phyloP scores from a whole-genome alignment of 2,329 filamentous ascomycete species.

The Zasmidium citrigriseum region DNA sequence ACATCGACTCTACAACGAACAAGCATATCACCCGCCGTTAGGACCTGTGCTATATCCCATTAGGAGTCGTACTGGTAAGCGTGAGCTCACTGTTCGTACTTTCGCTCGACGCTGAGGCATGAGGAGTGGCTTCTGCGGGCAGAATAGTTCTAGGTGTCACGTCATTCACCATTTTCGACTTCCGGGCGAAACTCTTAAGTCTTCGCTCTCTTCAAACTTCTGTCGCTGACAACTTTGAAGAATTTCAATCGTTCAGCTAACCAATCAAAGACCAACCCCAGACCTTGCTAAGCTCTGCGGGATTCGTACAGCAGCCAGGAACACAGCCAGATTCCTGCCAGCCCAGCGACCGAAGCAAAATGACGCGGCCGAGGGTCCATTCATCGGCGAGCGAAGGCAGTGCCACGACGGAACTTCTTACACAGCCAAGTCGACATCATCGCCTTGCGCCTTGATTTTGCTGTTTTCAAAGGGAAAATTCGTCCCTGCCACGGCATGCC shows the following conservation, averaged over 20 bases:
- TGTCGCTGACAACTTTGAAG: neutral
- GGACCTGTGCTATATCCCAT: too few relatives aligned
- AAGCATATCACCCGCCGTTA: too few relatives aligned
- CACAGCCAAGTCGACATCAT: neutral
- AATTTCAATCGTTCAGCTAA: neutral
- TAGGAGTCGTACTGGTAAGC: too few relatives aligned
- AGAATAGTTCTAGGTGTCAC: too few relatives aligned
- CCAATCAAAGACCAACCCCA: neutral
- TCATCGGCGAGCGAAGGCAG: neutral
- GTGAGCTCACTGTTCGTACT: too few relatives aligned
- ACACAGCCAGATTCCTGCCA: neutral
- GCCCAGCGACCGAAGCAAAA: neutral
- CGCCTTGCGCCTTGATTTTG: too few relatives aligned
- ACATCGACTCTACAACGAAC: too few relatives aligned
- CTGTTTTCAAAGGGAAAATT: too few relatives aligned
- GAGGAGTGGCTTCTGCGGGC: too few relatives aligned
- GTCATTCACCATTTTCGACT: neutral
- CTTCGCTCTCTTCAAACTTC: neutral
- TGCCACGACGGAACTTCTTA: neutral
- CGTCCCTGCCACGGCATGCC: too few relatives aligned
- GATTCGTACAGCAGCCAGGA: neutral
- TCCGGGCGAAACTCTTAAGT: too few relatives aligned
- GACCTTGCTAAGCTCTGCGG: neutral
- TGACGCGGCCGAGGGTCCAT: neutral
- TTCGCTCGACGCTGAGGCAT: too few relatives aligned